A percentile compares a stretch with the other conserved stretches of the same genome.
These are phyloP conservation scores for Cladosporium sp. DNA, from an alignment of 2,329 filamentous ascomycete species.

Conservation along the genomic window DNA sequence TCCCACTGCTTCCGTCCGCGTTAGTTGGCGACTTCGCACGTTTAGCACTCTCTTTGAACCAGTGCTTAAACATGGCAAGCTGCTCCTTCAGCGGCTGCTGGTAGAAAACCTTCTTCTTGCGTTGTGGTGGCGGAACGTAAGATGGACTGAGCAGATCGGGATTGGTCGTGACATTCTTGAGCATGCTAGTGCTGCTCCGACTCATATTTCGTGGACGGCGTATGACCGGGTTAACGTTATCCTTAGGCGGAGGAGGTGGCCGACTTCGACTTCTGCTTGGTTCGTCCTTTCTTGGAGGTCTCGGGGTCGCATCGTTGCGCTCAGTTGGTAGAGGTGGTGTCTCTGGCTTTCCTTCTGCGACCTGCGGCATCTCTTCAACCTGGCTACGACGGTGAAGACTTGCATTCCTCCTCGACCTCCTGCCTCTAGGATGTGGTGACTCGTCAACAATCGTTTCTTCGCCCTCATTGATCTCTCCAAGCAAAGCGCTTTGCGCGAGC, in stretches of 20 bases:
- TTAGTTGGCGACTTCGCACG: slow-evolving; percentile 54
- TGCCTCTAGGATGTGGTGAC: slow-evolving; percentile 66
- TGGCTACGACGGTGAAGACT: slow-evolving; percentile 36
- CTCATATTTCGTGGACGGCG: slow-evolving; percentile 49
- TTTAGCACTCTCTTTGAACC: slow-evolving; percentile 64
- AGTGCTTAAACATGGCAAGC: slow-evolving; percentile 64
- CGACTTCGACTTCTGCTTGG: slow-evolving; percentile 73
- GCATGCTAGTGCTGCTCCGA: slow-evolving; percentile 65
- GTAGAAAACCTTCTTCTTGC: slow-evolving; percentile 53
- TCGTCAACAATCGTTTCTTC: slow-evolving; percentile 55
- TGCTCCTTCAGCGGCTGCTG: slow-evolving; percentile 63
- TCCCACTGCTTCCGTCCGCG: slow-evolving; percentile 17
- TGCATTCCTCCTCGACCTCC: slow-evolving; percentile 58
- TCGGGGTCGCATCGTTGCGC: background rate
- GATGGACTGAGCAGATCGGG: slow-evolving; percentile 53
- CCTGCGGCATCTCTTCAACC: slow-evolving; percentile 70
- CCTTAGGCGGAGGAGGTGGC: slow-evolving; percentile 81
- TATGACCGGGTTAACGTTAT: slow-evolving; percentile 52
- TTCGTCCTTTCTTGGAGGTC: background rate
- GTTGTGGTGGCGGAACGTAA: slow-evolving; percentile 44
- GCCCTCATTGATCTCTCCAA: slow-evolving; percentile 71
- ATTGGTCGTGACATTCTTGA: slow-evolving; percentile 75
- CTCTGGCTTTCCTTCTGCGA: slow-evolving; percentile 60
- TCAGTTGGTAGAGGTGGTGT: slow-evolving; percentile 23
- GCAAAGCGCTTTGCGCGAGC: slow-evolving; percentile 61